These are phyloP conservation scores for Entoloma clypeatum DNA, from an alignment of 1,284 basidiomycete genomes.

Conservation along the genomic window DNA sequence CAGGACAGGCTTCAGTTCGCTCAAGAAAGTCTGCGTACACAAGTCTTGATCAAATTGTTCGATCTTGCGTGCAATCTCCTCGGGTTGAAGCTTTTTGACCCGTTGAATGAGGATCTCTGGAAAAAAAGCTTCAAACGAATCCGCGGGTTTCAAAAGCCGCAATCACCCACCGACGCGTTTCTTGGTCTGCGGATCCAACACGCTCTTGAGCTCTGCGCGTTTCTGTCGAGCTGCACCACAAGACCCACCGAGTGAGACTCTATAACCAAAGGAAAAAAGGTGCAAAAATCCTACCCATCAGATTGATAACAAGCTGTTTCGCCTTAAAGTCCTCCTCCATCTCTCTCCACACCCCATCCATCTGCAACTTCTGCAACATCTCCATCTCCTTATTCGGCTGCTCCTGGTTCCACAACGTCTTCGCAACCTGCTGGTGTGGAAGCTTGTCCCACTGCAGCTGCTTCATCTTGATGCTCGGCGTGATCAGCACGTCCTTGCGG, in stretches of 20 bases:
- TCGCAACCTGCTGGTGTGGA: slow-evolving; percentile 76
- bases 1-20: slow-evolving; percentile 80
- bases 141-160: neutral
- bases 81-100: slow-evolving; percentile 77
- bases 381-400: slow-evolving; percentile 67
- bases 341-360: slow-evolving; percentile 88
- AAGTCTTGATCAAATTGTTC: slow-evolving; percentile 81
- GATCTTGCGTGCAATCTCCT: slow-evolving; percentile 81
- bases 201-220: slow-evolving; percentile 82
- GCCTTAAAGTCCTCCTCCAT: slow-evolving; percentile 99
- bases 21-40: slow-evolving; percentile 84
- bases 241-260: slow-evolving; percentile 3
- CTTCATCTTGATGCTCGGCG: slow-evolving; percentile 92
- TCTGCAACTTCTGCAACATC: slow-evolving; percentile 75
- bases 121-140: slow-evolving; percentile 5
- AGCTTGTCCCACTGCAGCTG: slow-evolving; percentile 99
- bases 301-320: slow-evolving; percentile 85
- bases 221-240: slow-evolving; percentile 65
- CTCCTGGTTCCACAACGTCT: slow-evolving; percentile 82
- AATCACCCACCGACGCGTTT: slow-evolving; percentile 77
- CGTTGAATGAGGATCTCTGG: slow-evolving; percentile 88
- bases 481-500: slow-evolving; percentile 84
- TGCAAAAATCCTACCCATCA: slow-evolving; percentile 53
- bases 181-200: slow-evolving; percentile 87
- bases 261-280: slow-evolving; percentile 7